Percentiles rank a stretch among this genome's conserved stretches.
These are phyloP conservation scores for Achaetomiella virescens DNA, from an alignment of 495 filamentous ascomycete genomes.

Conservation along the genomic window DNA sequence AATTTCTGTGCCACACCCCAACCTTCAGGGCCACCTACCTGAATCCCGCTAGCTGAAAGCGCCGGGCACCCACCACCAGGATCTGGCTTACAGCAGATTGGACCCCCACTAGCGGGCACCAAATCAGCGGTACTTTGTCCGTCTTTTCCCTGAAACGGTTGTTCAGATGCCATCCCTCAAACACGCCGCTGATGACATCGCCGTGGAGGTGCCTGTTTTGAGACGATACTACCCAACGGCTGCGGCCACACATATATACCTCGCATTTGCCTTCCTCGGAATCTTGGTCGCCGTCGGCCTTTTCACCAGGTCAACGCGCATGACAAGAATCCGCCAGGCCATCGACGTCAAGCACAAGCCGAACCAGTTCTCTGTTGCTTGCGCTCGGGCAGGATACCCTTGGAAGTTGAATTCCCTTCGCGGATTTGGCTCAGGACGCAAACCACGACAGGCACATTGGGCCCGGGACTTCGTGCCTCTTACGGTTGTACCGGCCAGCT, in stretches of 20 bases:
- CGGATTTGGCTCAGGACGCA: background rate
- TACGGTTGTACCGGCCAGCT: conserved; percentile 7
- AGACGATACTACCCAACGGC: conserved; percentile 20
- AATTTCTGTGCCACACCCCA: conserved; percentile 25
- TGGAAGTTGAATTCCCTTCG: background rate
- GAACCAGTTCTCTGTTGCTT: background rate
- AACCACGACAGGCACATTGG: conserved; percentile 7
- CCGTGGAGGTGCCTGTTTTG: conserved; percentile 19
- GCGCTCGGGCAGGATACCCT: background rate
- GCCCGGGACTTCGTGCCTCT: conserved; percentile 9
- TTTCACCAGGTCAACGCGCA: background rate
- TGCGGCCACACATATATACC: conserved; percentile 28
- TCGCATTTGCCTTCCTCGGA: conserved; percentile 25
- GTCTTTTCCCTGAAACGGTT: conserved; percentile 25
- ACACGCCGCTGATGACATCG: conserved; percentile 30
- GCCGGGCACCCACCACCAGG: conserved; percentile 26
- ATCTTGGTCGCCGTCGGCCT: conserved; percentile 18
- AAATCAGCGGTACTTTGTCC: conserved; percentile 22
- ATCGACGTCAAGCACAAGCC: background rate
- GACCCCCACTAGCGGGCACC: conserved; percentile 9
- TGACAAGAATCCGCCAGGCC: background rate
- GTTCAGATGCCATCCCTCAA: conserved; percentile 37
- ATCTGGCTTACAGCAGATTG: conserved; percentile 19
- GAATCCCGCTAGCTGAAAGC: conserved; percentile 17
- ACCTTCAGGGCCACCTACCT: conserved; percentile 10